These are phyloP conservation scores for Eucalyptus regnans DNA, from an alignment of 345 rosid genomes.

Conservation along the genomic window DNA sequence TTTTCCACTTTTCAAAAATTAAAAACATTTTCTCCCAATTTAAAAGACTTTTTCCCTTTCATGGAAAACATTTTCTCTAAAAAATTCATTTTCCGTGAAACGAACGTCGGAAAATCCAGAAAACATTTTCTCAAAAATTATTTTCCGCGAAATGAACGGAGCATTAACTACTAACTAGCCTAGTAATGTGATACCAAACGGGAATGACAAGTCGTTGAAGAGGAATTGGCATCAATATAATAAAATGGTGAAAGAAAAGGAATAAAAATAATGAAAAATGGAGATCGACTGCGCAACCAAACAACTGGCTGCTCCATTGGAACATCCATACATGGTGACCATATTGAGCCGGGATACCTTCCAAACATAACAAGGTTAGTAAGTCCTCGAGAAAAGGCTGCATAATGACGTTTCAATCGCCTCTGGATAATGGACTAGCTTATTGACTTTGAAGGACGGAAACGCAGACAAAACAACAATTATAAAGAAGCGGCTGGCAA, in stretches of 20 bases:
- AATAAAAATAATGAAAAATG: neutral
- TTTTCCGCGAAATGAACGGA: no score
- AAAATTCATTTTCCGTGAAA: no score
- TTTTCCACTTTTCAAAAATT: no score
- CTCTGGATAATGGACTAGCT: neutral
- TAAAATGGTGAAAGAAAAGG: neutral
- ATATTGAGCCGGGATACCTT: neutral
- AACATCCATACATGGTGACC: neutral
- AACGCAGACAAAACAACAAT: neutral
- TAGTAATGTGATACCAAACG: slow-evolving; percentile 4
- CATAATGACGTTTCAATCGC: neutral
- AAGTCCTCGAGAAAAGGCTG: neutral
- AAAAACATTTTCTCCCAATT: no score
- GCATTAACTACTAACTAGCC: neutral
- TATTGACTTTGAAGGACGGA: neutral
- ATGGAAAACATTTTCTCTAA: no score
- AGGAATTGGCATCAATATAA: neutral
- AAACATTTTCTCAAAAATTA: no score
- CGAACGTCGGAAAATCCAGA: no score
- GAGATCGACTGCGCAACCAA: neutral
- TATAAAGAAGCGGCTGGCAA: neutral
- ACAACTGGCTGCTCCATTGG: neutral
- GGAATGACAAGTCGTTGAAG: slow-evolving; percentile 23
- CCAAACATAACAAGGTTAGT: neutral
- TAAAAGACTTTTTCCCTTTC: no score